Evolutionary conservation across 306 rosid genomes (phyloP), one percentile per base, ranked within the genome.

Genomic region (Alnus glutinosa): DNA sequence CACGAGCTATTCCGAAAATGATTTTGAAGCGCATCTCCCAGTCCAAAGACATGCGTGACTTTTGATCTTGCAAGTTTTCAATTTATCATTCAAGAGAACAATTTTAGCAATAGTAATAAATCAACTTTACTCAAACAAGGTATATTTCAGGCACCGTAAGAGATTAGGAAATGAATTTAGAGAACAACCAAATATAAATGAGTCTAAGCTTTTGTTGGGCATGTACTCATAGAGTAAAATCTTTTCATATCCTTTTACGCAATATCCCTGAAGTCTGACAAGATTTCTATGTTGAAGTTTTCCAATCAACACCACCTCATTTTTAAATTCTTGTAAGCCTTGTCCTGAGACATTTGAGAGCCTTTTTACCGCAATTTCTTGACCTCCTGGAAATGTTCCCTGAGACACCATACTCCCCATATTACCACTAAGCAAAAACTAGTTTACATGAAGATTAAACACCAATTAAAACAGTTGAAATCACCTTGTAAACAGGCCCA

Each of bases 401-500:
- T 82, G 59, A 5, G 19, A 32, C 28, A n/a, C 7, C 30, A 48
- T 66, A 66, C 18, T 1, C 19, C 34, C 46, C 16, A 32, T 14
- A 1, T 2, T 32, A 42, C 9, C 19, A 46, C 36, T 37, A 16
- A 32, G 16, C 7, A 0, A 13, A 64, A 12, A 42, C 32, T 54
- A 58, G 1, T 48, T 4, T 1, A 36, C 2, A 42, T n/a, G 51
- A 59, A 2, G 23, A 30, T 5, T 48, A 61, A 10, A 19, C 70
- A 15, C 42, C 5, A 79, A 1, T 28, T 55, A 34, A 37, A 2
- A 9, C 3, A 23, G 70, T 48, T 37, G 7, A 4, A 42, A 44
- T 78, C 9, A 87, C 90, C 91, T 83, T 87, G 55, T 84, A 89
- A 2, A 91, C 90, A 7, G 87, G 85, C 16, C 96, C 96, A 67